phyloP scores from a whole-genome alignment of 2,329 filamentous ascomycete genomes.

The Nakataea oryzae region DNA sequence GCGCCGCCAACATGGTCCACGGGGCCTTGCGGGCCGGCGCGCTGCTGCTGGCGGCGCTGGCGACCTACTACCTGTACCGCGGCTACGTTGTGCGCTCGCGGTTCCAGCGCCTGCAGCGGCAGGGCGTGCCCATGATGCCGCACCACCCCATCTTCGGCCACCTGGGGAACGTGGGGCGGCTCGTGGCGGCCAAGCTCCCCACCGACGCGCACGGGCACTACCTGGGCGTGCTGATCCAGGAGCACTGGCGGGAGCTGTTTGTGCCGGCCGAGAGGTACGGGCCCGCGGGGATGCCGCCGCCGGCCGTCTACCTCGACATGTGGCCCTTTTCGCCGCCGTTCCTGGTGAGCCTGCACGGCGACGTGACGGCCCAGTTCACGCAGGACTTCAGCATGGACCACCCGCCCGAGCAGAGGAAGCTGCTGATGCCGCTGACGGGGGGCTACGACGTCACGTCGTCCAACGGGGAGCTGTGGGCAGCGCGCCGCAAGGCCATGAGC shows the following conservation, averaged over 20 bases:
- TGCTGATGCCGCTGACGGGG: slow-evolving; percentile 18
- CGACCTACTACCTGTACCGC: slow-evolving; percentile 6
- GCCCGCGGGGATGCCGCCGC: slow-evolving; percentile 9
- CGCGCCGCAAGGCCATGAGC: slow-evolving; percentile 21
- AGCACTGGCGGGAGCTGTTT: slow-evolving; percentile 11
- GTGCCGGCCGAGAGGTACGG: too few species aligned
- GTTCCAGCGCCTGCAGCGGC: slow-evolving; percentile 9
- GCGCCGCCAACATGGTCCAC: not conserved
- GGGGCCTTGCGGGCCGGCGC: too few species aligned
- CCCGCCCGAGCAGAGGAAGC: slow-evolving; percentile 16
- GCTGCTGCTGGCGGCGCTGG: not conserved
- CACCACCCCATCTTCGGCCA: slow-evolving; percentile 12
- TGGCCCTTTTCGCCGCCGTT: slow-evolving; percentile 16
- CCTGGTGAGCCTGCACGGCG: slow-evolving; percentile 10
- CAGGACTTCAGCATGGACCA: slow-evolving; percentile 12
- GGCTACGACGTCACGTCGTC: slow-evolving; percentile 19
- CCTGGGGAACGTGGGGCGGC: slow-evolving; percentile 8
- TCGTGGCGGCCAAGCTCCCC: slow-evolving; percentile 8
- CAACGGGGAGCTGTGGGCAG: slow-evolving; percentile 17
- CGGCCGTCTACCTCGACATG: slow-evolving; percentile 16
- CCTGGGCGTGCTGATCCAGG: slow-evolving; percentile 9
- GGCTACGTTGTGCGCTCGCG: slow-evolving; percentile 9
- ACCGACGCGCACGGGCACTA: slow-evolving; percentile 11
- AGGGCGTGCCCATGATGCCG: slow-evolving; percentile 13
- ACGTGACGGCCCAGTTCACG: slow-evolving; percentile 12